phyloP scores from a whole-genome alignment of 805 yeast species.

The Candida insectalens region DNA sequence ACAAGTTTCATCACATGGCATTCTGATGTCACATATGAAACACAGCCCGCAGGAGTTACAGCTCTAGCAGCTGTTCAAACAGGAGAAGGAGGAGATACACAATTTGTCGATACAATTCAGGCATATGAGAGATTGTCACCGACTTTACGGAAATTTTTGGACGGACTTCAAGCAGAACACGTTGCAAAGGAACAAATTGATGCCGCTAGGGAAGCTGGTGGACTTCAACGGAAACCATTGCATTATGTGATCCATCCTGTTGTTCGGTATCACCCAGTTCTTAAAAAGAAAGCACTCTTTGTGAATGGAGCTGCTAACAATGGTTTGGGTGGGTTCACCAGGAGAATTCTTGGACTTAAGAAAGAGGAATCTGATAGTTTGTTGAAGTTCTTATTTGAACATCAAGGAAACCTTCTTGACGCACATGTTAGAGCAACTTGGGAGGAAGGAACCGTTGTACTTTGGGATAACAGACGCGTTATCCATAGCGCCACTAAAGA shows the following conservation, averaged over 20 bases:
- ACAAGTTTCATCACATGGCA: conserved; percentile 47
- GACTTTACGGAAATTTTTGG: conserved; percentile 45
- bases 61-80: conserved; percentile 52
- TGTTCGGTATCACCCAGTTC: conserved; percentile 64
- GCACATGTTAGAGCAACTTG: conserved; percentile 62
- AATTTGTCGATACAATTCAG: conserved; percentile 61
- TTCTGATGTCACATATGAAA: conserved; percentile 66
- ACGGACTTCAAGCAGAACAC: conserved; percentile 59
- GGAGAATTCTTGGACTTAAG: conserved; percentile 62
- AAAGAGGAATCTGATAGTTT: conserved; percentile 59
- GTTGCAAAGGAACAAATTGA: conserved; percentile 63
- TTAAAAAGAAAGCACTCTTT: conserved; percentile 48
- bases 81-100: conserved; percentile 66
- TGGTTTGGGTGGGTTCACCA: conserved; percentile 40
- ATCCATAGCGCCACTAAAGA: conserved; percentile 64
- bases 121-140: conserved; percentile 69
- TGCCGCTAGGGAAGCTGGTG: conserved; percentile 43
- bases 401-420: conserved; percentile 42
- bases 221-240: conserved; percentile 54
- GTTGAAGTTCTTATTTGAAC: conserved; percentile 44
- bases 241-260: conserved; percentile 60
- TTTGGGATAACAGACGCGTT: conserved; percentile 73
- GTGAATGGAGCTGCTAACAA: conserved; percentile 26
- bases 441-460: conserved; percentile 59
- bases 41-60: conserved; percentile 64